Evolutionary conservation across 495 filamentous ascomycete species (phyloP).

Genomic region (Aspergillus haitiensis): DNA sequence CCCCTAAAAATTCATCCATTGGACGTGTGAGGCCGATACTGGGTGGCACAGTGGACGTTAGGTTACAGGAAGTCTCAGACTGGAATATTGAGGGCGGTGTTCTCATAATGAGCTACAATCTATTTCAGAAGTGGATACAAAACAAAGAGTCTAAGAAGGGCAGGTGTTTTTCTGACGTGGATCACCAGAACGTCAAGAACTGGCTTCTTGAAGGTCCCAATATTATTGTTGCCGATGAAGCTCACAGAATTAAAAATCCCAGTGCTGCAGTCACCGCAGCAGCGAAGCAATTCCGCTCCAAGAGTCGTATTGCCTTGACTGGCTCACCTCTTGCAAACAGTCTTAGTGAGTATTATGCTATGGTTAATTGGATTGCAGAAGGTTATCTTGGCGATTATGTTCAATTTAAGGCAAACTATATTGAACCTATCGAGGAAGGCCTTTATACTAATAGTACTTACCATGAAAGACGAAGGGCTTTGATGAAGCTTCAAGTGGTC

Average conservation of each 20-base stretch:
- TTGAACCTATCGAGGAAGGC: constrained; percentile 70
- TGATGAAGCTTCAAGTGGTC: constrained; percentile 68
- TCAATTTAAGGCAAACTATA: constrained; percentile 69
- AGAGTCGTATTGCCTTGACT: constrained; percentile 78
- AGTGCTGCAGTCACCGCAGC: constrained; percentile 51
- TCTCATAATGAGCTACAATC: constrained; percentile 69
- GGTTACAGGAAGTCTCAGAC: constrained; percentile 43
- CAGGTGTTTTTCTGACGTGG: constrained; percentile 30
- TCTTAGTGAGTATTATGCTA: constrained; percentile 75
- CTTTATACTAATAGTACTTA: constrained; percentile 61
- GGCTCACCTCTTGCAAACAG: constrained; percentile 86
- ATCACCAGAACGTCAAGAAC: constrained; percentile 40
- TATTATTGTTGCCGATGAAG: constrained; percentile 86
- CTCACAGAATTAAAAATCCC: constrained; percentile 73
- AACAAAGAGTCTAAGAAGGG: constrained; percentile 33
- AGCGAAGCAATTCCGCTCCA: constrained; percentile 59
- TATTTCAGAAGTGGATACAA: constrained; percentile 56
- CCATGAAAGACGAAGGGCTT: constrained; percentile 53
- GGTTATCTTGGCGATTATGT: constrained; percentile 64
- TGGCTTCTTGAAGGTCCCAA: constrained; percentile 61
- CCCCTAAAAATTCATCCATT: constrained; percentile 47
- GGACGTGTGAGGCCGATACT: constrained; percentile 54
- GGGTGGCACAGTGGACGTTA: constrained; percentile 29
- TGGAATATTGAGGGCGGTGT: constrained; percentile 73
- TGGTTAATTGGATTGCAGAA: constrained; percentile 88